Evolutionary conservation across 2,329 filamentous ascomycete genomes (phyloP).

Genomic region (Colletotrichum liaoningense): DNA sequence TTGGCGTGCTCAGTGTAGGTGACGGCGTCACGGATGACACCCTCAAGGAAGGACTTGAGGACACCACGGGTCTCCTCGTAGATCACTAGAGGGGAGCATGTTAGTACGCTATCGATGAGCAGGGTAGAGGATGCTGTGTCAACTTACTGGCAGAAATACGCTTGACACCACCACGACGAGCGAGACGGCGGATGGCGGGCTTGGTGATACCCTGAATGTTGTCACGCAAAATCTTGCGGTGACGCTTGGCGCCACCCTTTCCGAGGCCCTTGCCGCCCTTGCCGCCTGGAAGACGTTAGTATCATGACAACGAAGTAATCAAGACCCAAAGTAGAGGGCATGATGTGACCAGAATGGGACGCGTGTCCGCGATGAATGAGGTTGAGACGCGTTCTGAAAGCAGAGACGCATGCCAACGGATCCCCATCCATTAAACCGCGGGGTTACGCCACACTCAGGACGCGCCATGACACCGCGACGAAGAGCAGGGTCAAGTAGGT

Average conservation of each 20-base stretch:
- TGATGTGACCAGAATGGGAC: not conserved
- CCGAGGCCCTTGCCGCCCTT: conserved; percentile 98
- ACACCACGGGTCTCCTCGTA: conserved; percentile 84
- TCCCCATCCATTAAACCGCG: conserved; percentile 10
- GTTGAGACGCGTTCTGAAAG: conserved; percentile 18
- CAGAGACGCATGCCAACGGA: conserved; percentile 9
- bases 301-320: not conserved
- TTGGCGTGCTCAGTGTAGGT: conserved; percentile 86
- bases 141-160: conserved; percentile 94
- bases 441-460: conserved; percentile 2
- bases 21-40: conserved; percentile 81
- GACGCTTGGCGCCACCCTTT: conserved; percentile 98
- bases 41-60: conserved; percentile 82
- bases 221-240: conserved; percentile 99
- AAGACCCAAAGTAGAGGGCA: not conserved
- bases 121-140: rapidly evolving
- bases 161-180: conserved; percentile 99
- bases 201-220: conserved; percentile 99
- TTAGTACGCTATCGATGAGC: conserved; percentile 30
- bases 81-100: conserved; percentile 65
- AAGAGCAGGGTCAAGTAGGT: conserved; percentile 27
- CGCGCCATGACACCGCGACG: conserved; percentile 35
- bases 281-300: conserved; percentile 69
- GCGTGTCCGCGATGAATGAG: not conserved
- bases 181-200: conserved; percentile 98